Evolutionary conservation across 2,329 filamentous ascomycete species (phyloP).

Genomic region (Zymoseptoria ardabiliae): DNA sequence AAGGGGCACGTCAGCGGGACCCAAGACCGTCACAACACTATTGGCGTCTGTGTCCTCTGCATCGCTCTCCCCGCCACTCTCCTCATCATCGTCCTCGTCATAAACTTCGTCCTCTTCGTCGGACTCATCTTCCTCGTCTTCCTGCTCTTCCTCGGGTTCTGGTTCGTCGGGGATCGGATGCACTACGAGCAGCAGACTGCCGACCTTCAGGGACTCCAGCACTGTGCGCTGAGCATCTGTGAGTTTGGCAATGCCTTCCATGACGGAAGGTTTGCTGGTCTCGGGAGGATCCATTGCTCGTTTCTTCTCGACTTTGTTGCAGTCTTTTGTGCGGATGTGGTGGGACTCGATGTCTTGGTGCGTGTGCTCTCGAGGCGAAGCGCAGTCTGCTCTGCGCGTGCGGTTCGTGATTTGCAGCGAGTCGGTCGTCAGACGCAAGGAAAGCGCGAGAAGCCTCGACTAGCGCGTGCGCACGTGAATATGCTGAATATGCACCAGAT

Average conservation of each 20-base stretch:
- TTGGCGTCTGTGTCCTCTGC: slow-evolving; percentile 2
- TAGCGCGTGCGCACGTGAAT: background rate
- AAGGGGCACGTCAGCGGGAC: background rate
- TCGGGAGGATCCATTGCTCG: background rate
- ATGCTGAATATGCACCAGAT: background rate
- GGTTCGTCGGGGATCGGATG: background rate
- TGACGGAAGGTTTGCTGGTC: background rate
- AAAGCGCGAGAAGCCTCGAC: background rate
- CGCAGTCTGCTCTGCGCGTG: too few relatives aligned
- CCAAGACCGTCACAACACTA: background rate
- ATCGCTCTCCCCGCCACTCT: slow-evolving; percentile 4
- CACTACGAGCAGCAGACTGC: background rate
- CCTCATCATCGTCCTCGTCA: slow-evolving; percentile 5
- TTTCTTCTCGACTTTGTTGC: background rate
- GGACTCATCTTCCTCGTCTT: slow-evolving; percentile 6
- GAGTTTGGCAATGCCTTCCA: background rate
- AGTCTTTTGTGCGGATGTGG: background rate
- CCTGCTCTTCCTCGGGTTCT: slow-evolving; percentile 2
- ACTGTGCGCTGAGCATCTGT: background rate
- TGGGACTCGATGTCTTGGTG: background rate
- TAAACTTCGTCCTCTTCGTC: slow-evolving; percentile 9
- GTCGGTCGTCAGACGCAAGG: background rate
- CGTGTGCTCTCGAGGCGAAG: background rate
- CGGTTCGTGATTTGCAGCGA: too few relatives aligned
- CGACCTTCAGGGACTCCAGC: background rate